Conservation (phyloP, 176 grass and related monocot species). For the Hyparrhenia diplandra region DNA sequence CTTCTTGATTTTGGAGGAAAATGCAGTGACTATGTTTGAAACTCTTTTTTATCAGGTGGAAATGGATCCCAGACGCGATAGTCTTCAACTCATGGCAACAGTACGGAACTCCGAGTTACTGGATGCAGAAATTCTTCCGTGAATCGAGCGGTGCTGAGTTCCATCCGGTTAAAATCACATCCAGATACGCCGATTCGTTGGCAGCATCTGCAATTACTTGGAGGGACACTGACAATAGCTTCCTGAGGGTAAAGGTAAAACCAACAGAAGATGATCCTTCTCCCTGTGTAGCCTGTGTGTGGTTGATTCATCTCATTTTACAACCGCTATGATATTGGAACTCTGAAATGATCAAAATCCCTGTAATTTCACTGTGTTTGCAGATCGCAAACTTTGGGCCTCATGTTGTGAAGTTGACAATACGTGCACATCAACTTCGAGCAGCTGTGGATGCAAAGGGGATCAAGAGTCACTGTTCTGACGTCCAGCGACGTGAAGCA, state of each 20-base stretch:
- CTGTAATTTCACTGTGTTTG: neutral
- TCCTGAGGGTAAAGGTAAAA: conserved; percentile 54
- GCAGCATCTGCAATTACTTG: conserved; percentile 54
- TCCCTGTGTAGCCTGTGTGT: neutral
- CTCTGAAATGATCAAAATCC: neutral
- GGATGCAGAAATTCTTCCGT: conserved; percentile 69
- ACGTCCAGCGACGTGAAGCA: conserved; percentile 68
- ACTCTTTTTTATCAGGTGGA: conserved; percentile 55
- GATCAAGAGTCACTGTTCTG: conserved; percentile 51
- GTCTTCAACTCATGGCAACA: conserved; percentile 79
- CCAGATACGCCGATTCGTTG: conserved; percentile 19
- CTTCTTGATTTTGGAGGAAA: neutral
- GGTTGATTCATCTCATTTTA: neutral
- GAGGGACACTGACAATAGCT: conserved; percentile 35
- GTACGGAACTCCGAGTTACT: conserved; percentile 88
- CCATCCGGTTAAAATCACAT: conserved; percentile 28
- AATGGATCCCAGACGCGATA: conserved; percentile 81
- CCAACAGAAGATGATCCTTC: neutral
- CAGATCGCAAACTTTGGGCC: conserved; percentile 66
- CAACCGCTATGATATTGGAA: neutral
- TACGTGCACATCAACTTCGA: conserved; percentile 47
- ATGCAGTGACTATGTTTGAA: neutral
- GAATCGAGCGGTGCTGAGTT: conserved; percentile 65
- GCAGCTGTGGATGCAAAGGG: conserved; percentile 20
- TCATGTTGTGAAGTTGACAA: neutral